phyloP scores from a whole-genome alignment of 169 alveolate genomes.

The Eimeria sp. region DNA sequence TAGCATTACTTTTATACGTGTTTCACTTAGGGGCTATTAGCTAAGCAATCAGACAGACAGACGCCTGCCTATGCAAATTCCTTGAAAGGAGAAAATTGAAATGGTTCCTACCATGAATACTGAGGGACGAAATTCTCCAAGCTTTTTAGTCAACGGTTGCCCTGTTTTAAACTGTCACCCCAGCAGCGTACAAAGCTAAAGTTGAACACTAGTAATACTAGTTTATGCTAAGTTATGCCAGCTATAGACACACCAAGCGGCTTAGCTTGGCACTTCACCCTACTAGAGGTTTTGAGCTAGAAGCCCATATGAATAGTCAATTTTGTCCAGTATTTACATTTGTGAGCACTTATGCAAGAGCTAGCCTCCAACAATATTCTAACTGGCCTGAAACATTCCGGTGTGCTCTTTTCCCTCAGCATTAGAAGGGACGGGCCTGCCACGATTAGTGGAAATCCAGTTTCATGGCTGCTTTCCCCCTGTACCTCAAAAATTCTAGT shows the following conservation, averaged over 20 bases:
- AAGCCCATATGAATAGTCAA: too few relatives aligned
- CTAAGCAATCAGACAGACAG: neutral
- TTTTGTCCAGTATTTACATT: neutral
- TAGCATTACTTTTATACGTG: neutral
- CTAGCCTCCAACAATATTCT: neutral
- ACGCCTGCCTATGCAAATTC: too few relatives aligned
- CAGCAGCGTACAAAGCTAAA: neutral
- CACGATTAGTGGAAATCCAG: neutral
- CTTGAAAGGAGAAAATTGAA: neutral
- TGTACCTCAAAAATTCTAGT: neutral
- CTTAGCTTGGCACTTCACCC: neutral
- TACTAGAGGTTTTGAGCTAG: too few relatives aligned
- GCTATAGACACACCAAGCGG: too few relatives aligned
- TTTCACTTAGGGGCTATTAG: neutral
- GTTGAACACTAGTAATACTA: too few relatives aligned
- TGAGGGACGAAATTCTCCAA: neutral
- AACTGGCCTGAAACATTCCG: neutral
- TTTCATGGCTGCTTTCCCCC: neutral
- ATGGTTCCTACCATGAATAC: neutral
- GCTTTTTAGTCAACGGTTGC: neutral
- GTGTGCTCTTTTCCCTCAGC: neutral
- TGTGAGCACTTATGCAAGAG: neutral
- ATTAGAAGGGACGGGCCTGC: neutral
- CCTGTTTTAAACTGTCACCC: neutral
- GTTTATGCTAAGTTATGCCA: neutral